A percentile compares a stretch with the other conserved stretches of the same genome.
phyloP scores from a whole-genome alignment of 495 filamentous ascomycete species.

The Saxophila tyrrhenica region DNA sequence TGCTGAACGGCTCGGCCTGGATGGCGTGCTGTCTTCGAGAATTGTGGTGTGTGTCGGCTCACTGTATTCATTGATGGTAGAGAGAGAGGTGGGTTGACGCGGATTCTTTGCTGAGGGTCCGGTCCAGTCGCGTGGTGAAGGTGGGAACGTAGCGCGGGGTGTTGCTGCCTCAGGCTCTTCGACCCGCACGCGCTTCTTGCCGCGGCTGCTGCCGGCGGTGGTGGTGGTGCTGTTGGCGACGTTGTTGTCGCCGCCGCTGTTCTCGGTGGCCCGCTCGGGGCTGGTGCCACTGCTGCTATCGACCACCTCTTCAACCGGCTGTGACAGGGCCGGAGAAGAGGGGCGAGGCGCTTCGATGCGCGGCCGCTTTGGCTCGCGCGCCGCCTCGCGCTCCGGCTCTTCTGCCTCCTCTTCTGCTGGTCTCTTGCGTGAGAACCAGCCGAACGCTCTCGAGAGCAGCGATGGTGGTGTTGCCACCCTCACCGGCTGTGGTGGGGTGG shows the following conservation, averaged over 20 bases:
- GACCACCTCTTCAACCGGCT: neutral
- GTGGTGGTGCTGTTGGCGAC: neutral
- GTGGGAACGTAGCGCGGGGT: neutral
- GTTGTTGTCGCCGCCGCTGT: neutral
- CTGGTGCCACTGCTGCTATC: neutral
- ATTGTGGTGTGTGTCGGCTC: slow-evolving; percentile 1
- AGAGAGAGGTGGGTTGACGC: slow-evolving; percentile 8
- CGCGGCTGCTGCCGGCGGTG: neutral
- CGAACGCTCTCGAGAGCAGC: neutral
- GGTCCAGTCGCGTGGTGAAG: neutral
- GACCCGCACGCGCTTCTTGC: neutral
- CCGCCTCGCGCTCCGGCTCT: no score
- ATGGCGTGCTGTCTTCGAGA: neutral
- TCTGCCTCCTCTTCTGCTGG: slow-evolving; percentile 1
- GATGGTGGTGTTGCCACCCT: neutral
- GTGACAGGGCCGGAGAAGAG: neutral
- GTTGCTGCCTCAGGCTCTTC: neutral
- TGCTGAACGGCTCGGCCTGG: neutral
- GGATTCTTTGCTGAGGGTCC: slow-evolving; percentile 8
- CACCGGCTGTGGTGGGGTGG: neutral
- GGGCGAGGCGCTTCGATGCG: neutral
- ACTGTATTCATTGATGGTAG: slow-evolving; percentile 12
- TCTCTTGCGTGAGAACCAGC: slow-evolving; percentile 1
- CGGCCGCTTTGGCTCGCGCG: neutral
- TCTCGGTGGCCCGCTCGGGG: neutral